Conservation (phyloP, 164 flowering plant species). For the Stephania cephalantha region DNA sequence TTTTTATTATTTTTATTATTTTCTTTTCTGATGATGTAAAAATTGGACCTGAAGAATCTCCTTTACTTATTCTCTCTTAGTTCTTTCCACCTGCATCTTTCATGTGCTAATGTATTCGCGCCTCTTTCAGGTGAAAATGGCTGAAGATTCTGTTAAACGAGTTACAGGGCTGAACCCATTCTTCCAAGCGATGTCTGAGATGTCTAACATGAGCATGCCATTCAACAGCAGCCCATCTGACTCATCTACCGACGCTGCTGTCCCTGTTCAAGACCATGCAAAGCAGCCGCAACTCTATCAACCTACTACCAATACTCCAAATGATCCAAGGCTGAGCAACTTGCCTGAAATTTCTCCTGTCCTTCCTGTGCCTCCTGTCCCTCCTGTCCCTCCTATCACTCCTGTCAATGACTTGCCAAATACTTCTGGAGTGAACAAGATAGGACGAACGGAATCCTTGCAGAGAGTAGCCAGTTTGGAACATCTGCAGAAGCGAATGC, state of each 20-base stretch:
- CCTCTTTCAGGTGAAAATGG: constrained; percentile 77
- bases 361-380: constrained; percentile 3
- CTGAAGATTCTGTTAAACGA: constrained; percentile 83
- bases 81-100: neutral
- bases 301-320: constrained; percentile 25
- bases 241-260: constrained; percentile 60
- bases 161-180: constrained; percentile 69
- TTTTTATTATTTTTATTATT: no score
- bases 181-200: constrained; percentile 59
- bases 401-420: constrained; percentile 31
- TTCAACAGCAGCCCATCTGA: constrained; percentile 59
- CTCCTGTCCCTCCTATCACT: constrained; percentile 23
- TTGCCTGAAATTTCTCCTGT: constrained; percentile 34
- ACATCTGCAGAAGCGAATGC: constrained; percentile 78
- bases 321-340: constrained; percentile 31
- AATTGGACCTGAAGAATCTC: no score
- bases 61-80: no score
- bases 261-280: constrained; percentile 55
- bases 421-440: constrained; percentile 32
- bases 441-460: constrained; percentile 60
- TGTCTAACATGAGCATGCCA: constrained; percentile 43
- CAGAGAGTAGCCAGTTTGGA: constrained; percentile 93
- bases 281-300: constrained; percentile 40
- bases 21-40: no score
- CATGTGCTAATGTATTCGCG: neutral